Evolutionary conservation across 2,329 filamentous ascomycete species (phyloP).

Genomic region (Colletotrichum eremochloae): DNA sequence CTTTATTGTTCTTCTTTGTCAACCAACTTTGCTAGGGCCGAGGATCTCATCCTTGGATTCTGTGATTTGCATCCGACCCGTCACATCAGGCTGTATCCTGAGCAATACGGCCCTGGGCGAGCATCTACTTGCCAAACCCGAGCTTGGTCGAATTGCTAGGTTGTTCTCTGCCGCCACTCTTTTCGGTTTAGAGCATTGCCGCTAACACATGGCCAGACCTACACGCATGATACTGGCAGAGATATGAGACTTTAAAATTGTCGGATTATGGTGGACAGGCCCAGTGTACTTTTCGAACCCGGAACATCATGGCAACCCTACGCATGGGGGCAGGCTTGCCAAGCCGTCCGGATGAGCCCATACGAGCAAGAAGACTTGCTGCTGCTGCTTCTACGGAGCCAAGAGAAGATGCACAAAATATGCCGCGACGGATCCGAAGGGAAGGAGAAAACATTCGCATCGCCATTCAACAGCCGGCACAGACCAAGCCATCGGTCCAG

Average conservation of each 20-base stretch:
- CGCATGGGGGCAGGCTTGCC: slow-evolving; percentile 57
- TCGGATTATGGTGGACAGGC: slow-evolving; percentile 43
- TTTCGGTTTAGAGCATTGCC: slow-evolving; percentile 6
- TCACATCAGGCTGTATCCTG: background rate
- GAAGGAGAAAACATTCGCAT: slow-evolving; percentile 35
- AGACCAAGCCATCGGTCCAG: slow-evolving; percentile 50
- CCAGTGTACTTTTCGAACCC: slow-evolving; percentile 43
- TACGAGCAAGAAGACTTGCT: slow-evolving; percentile 47
- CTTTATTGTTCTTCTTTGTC: slow-evolving; percentile 6
- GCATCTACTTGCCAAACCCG: slow-evolving; percentile 42
- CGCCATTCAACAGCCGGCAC: slow-evolving; percentile 37
- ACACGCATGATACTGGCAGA: slow-evolving; percentile 36
- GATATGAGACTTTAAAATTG: slow-evolving; percentile 38
- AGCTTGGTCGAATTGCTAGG: slow-evolving; percentile 37
- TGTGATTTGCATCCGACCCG: slow-evolving; percentile 12
- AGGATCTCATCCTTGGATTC: slow-evolving; percentile 18
- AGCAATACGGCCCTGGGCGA: slow-evolving; percentile 39
- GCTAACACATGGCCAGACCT: slow-evolving; percentile 33
- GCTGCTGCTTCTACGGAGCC: slow-evolving; percentile 36
- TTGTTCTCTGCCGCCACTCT: slow-evolving; percentile 33
- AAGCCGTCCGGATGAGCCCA: slow-evolving; percentile 54
- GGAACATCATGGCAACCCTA: slow-evolving; percentile 59
- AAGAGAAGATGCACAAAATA: slow-evolving; percentile 32
- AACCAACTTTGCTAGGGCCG: slow-evolving; percentile 13
- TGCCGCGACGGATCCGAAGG: slow-evolving; percentile 27